phyloP scores from a whole-genome alignment of 2,329 filamentous ascomycete species.

The Cryphonectria parasitica region DNA sequence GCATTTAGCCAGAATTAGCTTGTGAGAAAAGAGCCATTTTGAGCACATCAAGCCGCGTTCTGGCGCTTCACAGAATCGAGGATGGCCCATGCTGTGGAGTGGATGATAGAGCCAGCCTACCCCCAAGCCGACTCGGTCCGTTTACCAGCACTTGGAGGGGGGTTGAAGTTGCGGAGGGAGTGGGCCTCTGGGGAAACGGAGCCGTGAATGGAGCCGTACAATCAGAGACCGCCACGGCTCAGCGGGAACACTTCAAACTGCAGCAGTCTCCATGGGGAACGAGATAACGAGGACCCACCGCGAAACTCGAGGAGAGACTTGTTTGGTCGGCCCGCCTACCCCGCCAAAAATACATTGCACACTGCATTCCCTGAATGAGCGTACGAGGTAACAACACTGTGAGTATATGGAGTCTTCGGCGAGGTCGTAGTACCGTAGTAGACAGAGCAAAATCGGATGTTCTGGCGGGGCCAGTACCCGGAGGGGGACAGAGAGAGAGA shows the following conservation, averaged over 20 bases:
- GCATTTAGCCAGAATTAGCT: conserved; percentile 18
- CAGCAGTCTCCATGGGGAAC: conserved; percentile 21
- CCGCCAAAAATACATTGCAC: conserved; percentile 7
- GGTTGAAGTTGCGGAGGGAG: conserved; percentile 27
- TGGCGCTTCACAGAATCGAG: conserved; percentile 8
- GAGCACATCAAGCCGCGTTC: conserved; percentile 19
- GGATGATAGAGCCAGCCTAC: not conserved
- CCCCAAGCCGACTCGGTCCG: conserved; percentile 24
- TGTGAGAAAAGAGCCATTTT: conserved; percentile 6
- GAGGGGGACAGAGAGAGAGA: not conserved
- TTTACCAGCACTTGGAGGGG: conserved; percentile 20
- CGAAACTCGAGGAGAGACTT: conserved; percentile 14
- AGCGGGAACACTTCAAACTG: conserved; percentile 20
- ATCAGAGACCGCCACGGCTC: conserved; percentile 23
- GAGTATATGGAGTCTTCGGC: not conserved
- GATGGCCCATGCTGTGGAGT: conserved; percentile 12
- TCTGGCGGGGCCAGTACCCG: not conserved
- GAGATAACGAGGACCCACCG: conserved; percentile 10
- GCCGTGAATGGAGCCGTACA: conserved; percentile 22
- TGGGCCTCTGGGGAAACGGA: conserved; percentile 26
- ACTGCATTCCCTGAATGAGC: not conserved
- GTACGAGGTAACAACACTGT: not conserved
- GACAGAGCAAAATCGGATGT: not conserved
- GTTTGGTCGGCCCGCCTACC: conserved; percentile 22
- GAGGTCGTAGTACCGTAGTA: not conserved